These are phyloP conservation scores for Aspergillus sclerotialis DNA, from an alignment of 2,329 filamentous ascomycete species.

Conservation along the genomic window DNA sequence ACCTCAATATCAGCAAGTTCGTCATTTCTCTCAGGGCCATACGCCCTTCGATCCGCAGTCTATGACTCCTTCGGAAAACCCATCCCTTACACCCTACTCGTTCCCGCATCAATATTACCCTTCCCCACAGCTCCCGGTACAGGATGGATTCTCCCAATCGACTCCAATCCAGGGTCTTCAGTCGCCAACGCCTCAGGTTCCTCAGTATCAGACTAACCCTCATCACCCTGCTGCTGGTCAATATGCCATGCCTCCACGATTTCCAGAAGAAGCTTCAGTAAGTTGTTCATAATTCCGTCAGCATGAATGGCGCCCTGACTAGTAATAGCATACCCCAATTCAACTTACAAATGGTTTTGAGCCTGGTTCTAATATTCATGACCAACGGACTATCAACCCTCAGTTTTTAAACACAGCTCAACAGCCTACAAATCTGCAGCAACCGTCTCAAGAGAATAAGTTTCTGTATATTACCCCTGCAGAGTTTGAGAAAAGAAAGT, in stretches of 20 bases:
- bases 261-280: conserved; percentile 19
- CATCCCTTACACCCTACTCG: conserved; percentile 27
- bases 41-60: conserved; percentile 23
- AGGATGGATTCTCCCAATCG: conserved; percentile 22
- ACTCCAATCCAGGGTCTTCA: conserved; percentile 11
- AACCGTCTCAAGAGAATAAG: conserved; percentile 16
- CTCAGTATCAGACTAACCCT: conserved; percentile 11
- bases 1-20: conserved; percentile 24
- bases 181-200: conserved; percentile 16
- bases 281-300: not conserved
- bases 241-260: conserved; percentile 21
- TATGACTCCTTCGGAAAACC: conserved; percentile 20
- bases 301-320: conserved; percentile 7
- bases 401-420: conserved; percentile 28
- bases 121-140: conserved; percentile 17
- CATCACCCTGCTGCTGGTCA: conserved; percentile 16
- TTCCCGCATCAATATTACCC: conserved; percentile 27
- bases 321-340: conserved; percentile 17
- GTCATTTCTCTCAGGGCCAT: conserved; percentile 24
- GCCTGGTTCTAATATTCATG: conserved; percentile 12
- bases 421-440: conserved; percentile 16
- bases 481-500: conserved; percentile 24
- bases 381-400: conserved; percentile 34
- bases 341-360: conserved; percentile 26
- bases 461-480: conserved; percentile 21